phyloP scores from a whole-genome alignment of 257 asterid genomes.

The Rhazya stricta region DNA sequence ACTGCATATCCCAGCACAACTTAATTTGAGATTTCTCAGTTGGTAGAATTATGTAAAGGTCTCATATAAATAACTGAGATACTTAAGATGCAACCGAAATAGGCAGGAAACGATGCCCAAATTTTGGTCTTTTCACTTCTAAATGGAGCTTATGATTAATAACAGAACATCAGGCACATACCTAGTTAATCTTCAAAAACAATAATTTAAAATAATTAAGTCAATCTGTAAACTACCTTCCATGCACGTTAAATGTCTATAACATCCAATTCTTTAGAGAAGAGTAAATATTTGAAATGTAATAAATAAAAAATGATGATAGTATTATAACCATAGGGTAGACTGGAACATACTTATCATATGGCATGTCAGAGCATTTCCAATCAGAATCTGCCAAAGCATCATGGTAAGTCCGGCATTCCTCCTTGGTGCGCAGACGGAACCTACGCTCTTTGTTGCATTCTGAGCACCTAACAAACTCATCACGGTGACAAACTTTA shows the following conservation, averaged over 20 bases:
- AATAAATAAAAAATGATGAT: neutral
- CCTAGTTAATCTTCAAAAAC: neutral
- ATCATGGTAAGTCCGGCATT: slow-evolving; percentile 48
- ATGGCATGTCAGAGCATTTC: slow-evolving; percentile 47
- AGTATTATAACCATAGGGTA: neutral
- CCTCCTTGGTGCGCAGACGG: slow-evolving; percentile 47
- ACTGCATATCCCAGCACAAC: neutral
- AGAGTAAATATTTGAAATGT: neutral
- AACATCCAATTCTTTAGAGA: neutral
- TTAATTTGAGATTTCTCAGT: neutral
- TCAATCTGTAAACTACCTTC: neutral
- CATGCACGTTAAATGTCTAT: neutral
- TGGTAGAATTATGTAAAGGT: neutral
- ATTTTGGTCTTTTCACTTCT: neutral
- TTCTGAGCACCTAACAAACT: slow-evolving; percentile 37
- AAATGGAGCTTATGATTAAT: neutral
- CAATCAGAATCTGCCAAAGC: slow-evolving; percentile 35
- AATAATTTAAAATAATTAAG: neutral
- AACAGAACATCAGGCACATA: slow-evolving; percentile 1
- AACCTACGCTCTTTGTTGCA: slow-evolving; percentile 47
- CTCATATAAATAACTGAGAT: neutral
- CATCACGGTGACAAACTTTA: slow-evolving; percentile 41
- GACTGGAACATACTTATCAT: slow-evolving; percentile 37
- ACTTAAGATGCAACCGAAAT: neutral
- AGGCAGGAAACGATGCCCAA: neutral